phyloP scores from a whole-genome alignment of 306 rosid species.

The Urtica urens region DNA sequence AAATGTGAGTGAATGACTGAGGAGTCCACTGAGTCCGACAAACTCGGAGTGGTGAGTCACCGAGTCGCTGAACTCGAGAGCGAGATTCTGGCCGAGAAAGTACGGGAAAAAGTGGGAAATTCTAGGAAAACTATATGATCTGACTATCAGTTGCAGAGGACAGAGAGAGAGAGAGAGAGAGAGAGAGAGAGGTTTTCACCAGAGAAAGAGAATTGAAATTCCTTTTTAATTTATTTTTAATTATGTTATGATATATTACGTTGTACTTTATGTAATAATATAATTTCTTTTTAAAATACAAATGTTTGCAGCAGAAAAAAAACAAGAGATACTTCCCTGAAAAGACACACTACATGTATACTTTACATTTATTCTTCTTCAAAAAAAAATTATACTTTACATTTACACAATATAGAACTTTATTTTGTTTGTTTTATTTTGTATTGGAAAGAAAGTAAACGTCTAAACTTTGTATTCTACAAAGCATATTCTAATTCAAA shows the following conservation, averaged over 20 bases:
- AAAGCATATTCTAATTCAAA: too few species aligned
- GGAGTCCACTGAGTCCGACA: constrained; percentile 30
- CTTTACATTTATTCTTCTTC: background rate
- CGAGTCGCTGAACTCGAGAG: constrained; percentile 29
- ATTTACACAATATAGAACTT: background rate
- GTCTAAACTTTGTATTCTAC: too few species aligned
- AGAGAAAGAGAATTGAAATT: constrained; percentile 19
- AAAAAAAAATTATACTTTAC: background rate
- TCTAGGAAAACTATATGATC: constrained; percentile 55
- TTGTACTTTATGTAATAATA: too few species aligned
- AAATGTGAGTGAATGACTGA: background rate
- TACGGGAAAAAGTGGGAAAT: constrained; percentile 48
- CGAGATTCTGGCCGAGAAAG: constrained; percentile 38
- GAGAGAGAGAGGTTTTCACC: constrained; percentile 23
- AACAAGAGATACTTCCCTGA: too few species aligned
- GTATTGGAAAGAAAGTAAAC: too few species aligned
- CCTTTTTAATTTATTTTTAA: background rate
- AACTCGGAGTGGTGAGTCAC: constrained; percentile 24
- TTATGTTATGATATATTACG: too few species aligned
- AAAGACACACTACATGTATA: too few species aligned
- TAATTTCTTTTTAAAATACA: too few species aligned
- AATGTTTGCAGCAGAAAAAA: too few species aligned
- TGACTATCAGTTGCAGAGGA: constrained; percentile 49
- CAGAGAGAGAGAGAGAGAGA: constrained; percentile 17
- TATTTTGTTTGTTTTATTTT: too few species aligned